These are phyloP conservation scores for Schoenoplectus tabernaemontani DNA, from an alignment of 202 grass and related monocot species.

Conservation along the genomic window DNA sequence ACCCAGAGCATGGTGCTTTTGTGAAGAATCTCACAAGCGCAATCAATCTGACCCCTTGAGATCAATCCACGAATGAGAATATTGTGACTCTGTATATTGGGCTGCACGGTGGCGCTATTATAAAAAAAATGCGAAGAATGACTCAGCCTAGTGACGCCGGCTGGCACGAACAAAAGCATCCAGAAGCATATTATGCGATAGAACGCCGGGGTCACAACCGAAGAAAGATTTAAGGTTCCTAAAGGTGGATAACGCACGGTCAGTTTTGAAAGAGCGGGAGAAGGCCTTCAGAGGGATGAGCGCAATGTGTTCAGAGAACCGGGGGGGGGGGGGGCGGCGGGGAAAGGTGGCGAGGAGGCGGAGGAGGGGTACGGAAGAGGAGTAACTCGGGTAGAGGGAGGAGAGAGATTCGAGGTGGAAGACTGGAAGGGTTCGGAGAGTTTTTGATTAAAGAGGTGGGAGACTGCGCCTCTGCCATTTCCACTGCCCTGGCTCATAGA, in stretches of 20 bases:
- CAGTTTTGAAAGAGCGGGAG: conserved; percentile 64
- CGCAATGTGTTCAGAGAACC: conserved; percentile 58
- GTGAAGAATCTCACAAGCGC: conserved; percentile 42
- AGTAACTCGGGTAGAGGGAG: conserved; percentile 56
- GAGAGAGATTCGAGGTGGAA: conserved; percentile 38
- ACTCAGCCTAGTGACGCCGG: conserved; percentile 48
- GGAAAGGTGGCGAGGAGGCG: conserved; percentile 35
- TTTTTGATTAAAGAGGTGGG: conserved; percentile 51
- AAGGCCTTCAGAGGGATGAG: conserved; percentile 61
- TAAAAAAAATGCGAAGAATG: conserved; percentile 68
- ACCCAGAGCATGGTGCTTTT: conserved; percentile 22
- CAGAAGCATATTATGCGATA: conserved; percentile 73
- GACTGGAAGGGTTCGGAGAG: conserved; percentile 30
- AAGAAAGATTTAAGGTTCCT: conserved; percentile 43
- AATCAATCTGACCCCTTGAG: conserved; percentile 37
- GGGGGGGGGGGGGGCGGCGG: conserved; percentile 29
- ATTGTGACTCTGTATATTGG: conserved; percentile 86
- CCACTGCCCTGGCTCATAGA: too few relatives aligned
- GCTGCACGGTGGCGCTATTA: conserved; percentile 40
- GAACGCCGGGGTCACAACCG: conserved; percentile 62
- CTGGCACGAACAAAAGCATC: conserved; percentile 70
- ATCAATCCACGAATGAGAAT: conserved; percentile 79
- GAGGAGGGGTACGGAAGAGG: conserved; percentile 52
- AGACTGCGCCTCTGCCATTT: too few relatives aligned
- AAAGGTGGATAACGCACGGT: conserved; percentile 65